Evolutionary conservation across 1,139 yeast species (phyloP), one percentile per base, ranked within the genome.

Genomic region (Wickerhamomyces sp.): DNA sequence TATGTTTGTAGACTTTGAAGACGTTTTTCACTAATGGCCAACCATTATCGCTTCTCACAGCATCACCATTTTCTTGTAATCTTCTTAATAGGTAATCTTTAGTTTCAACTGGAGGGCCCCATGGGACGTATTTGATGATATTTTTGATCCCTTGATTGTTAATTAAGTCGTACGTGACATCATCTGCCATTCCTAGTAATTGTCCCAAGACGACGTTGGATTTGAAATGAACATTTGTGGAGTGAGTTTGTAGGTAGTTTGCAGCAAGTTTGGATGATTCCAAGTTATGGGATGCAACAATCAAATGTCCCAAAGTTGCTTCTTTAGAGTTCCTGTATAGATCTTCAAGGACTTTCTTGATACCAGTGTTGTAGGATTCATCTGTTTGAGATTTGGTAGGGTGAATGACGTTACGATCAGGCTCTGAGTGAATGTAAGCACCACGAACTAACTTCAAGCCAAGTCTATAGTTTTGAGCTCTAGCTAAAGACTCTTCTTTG

Each of bases 81-180:
- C 99, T 79, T 73, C 99, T 84, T 53, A 84, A 73, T 56, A 93
- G 71, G 64, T 93, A 93, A 57, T 89, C 95, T 69, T 88, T 89
- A 47, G 97, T 90, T 68, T 93, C 98, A 56, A 80, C 69, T 47
- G 96, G 95, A 36, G 98, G 98, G 10, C 98, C 98, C 97, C 98
- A 93, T 15, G 98, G 95, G 53, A 93, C 96, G 63, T 91, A 93
- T 67, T 91, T 91, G 68, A 91, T 84, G 47, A 93, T 87, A 60
- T 85, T 85, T 55, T 78, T 81, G 48, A 80, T 88, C 40, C 81
- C 77, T 55, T 79, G 73, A 44, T 80, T 73, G 43, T 72, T 68
- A 51, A 88, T 79, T 60, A 93, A 75, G 56, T 84, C 88, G 62
- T 78, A 77, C 36, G 96, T 89, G 51, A 88, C 79, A 58, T 84